Evolutionary conservation across 2,329 filamentous ascomycete genomes (phyloP), one percentile per base, ranked within the genome.

Genomic region (Calonectria crousiana): DNA sequence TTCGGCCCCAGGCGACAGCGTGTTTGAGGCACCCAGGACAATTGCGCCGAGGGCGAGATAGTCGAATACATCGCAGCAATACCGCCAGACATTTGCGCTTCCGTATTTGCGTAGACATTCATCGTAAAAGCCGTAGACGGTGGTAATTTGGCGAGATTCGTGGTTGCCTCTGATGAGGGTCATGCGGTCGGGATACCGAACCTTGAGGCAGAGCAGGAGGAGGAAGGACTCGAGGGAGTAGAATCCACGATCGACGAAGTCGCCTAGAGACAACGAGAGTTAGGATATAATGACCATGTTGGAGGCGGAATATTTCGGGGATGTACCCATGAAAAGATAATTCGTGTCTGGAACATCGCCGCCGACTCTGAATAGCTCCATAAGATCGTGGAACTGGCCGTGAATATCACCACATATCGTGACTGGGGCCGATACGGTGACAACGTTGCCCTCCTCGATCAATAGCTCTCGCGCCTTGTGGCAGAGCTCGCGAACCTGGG

Each of bases 391-490:
- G 83, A 98, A 98, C 84, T 98, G 96, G 78, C 96, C 96, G 83
- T 98, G 96, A 72, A 98, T 98, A 83, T 98, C 96, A 81, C 96
- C 96, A 83, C 96, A 98, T 90, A 98, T 98, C 92, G 96, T 98
- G 74, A 98, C 96, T 28, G 96, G 96, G 75, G 96, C 96, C 83
- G 96, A 94, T 75, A 99, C 96, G 23, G 94, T 95, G 77, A 98
- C 96, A 66, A 98, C 96, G 84, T 99, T 98, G 78, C 95, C 96
- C 87, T 99, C 97, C 85, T 98, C 97, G 76, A 99, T 98, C 78
- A 99, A 88, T 69, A 99, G 91, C 88, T 99, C 97, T 77, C 97
- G 92, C 67, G 97, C 97, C 84, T 98, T 98, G 89, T 98, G 96
- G 87, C 97, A 98, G 80, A 99, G 90, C 87, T 99, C 96, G 83